Evolutionary conservation across 192 early-diverging fungal species (phyloP), one percentile per base, ranked within the genome.

Genomic region (Backusella sp.): DNA sequence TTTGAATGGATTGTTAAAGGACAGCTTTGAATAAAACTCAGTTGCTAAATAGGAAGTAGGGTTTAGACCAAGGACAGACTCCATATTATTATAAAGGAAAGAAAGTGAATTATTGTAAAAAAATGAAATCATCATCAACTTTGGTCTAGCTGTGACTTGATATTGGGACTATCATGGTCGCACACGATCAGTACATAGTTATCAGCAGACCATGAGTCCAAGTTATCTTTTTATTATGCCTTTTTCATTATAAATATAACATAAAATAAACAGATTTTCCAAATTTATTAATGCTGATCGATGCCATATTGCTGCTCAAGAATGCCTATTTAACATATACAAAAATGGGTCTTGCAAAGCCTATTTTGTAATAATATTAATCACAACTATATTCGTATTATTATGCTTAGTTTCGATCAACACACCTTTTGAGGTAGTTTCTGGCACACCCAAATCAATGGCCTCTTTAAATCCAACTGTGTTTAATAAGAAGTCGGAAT

Each of bases 291-390:
- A 28, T 28, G 28, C 28, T 28, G 28, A 28, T 28, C 28, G 28
- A 32, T 32, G 30, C 30, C 30, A 32, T 32, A 32, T 32, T 32
- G 12, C 11, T 12, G 12, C 9, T 39, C 37, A 39, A 39, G 0
- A 39, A 6, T 21, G 21, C 9, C 15, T 76, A 80, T 56, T 80
- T 80, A 11, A 44, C 59, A 44, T 76, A 80, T 0, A 76, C 15
- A 56, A 67, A 62, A 4, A 80, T 67, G n/a, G 74, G 30, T 19
- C 74, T 66, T 30, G 69, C 56, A 44, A 73, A 80, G 9, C 79
- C 79, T 80, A 70, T 19, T 34, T 23, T 8, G 41, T 36, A 26
- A 35, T 14, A 21, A 66, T 7, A 66, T 6, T 19, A 15, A 66
- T n/a, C 30, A 12, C 26, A 46, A 9, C 1, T 3, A 19, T 41